phyloP scores from a whole-genome alignment of 108 stramenopile genomes.

The Skeletonema grethae region DNA sequence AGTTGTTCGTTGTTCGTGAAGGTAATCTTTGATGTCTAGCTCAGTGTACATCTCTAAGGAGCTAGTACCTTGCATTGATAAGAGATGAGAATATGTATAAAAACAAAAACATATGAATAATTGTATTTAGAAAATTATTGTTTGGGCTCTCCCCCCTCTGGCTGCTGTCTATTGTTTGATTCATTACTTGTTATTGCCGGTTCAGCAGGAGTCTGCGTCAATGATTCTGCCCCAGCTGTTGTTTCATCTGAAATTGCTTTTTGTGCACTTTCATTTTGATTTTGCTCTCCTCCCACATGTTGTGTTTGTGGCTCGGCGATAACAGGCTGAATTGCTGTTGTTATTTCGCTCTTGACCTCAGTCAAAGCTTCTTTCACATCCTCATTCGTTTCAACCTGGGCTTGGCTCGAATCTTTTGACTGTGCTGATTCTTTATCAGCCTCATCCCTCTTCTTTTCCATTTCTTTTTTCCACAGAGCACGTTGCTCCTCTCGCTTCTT shows the following conservation, averaged over 20 bases:
- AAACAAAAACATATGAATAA: too few relatives aligned
- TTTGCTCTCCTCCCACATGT: background rate
- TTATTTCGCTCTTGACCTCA: background rate
- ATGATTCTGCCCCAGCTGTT: background rate
- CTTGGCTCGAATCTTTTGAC: too few relatives aligned
- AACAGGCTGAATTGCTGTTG: background rate
- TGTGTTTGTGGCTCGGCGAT: background rate
- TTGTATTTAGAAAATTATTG: too few relatives aligned
- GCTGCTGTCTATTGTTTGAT: too few relatives aligned
- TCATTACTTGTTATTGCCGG: background rate
- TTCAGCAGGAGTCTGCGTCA: background rate
- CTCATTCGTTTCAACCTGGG: too few relatives aligned
- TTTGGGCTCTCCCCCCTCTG: too few relatives aligned
- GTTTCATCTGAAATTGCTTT: background rate
- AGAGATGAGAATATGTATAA: too few relatives aligned
- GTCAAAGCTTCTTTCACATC: too few relatives aligned
- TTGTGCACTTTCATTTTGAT: background rate
- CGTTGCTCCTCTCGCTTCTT: constrained; percentile 25
- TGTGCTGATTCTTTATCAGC: constrained; percentile 6
- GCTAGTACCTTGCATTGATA: too few relatives aligned
- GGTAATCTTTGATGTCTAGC: too few relatives aligned
- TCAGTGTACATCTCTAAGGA: too few relatives aligned
- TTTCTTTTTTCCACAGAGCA: constrained; percentile 17
- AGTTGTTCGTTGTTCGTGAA: too few relatives aligned
- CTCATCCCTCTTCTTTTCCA: constrained; percentile 2